These are phyloP conservation scores for Microbotryomycetes sp. DNA, from an alignment of 1,284 basidiomycete genomes.

Conservation along the genomic window DNA sequence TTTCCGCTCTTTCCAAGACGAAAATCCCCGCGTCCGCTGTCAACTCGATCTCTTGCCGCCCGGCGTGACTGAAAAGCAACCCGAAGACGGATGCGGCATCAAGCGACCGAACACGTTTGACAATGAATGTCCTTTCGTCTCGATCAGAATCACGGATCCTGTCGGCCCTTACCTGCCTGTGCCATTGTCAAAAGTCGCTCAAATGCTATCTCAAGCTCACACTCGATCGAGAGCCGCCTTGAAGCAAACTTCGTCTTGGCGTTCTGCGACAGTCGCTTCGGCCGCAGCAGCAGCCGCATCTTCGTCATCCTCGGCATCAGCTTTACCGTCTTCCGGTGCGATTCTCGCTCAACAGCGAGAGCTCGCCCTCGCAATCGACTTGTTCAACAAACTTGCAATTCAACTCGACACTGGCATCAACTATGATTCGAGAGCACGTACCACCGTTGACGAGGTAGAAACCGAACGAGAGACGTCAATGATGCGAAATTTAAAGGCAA, in stretches of 20 bases:
- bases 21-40: slow-evolving; percentile 9
- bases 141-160: slow-evolving; percentile 6
- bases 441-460: background rate
- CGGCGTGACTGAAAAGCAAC: background rate
- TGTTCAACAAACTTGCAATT: slow-evolving; percentile 1
- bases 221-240: background rate
- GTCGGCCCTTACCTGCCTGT: slow-evolving; percentile 6
- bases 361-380: slow-evolving; percentile 14
- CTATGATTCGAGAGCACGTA: background rate
- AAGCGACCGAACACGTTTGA: background rate
- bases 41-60: slow-evolving; percentile 17
- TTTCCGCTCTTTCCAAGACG: slow-evolving; percentile 14
- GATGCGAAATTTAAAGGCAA: background rate
- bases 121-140: slow-evolving; percentile 10
- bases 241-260: background rate
- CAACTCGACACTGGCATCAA: background rate
- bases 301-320: background rate
- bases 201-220: slow-evolving; percentile 8
- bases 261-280: background rate
- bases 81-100: background rate
- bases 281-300: background rate
- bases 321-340: background rate
- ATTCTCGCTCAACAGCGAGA: background rate
- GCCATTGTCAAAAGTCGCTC: slow-evolving; percentile 13
- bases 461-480: background rate